Evolutionary conservation across 192 early-diverging fungal genomes (phyloP), one percentile per base, ranked within the genome.

Genomic region (Coemansia sp.): DNA sequence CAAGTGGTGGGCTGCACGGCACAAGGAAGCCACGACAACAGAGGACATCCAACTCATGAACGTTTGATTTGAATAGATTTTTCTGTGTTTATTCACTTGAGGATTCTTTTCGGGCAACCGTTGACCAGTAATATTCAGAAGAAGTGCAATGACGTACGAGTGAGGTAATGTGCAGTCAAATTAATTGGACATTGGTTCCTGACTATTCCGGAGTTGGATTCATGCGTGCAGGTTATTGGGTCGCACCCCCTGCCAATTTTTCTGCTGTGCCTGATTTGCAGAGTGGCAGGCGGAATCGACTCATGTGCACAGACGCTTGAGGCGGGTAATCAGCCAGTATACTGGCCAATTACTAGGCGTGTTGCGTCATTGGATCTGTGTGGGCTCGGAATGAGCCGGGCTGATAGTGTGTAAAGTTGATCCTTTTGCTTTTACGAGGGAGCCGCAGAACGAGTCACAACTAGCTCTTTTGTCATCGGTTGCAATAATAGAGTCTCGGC

Each of bases 1-100:
- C 66, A 97, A 97, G 71, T 87, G 82, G 77, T 83, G 80, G 80
- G 43, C 72, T 9, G 61, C 64, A 9, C 38, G 67, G 54, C 75
- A 65, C n/a, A 17, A 10, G 16, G 62, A 67, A 22, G 43, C 54
- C 6, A 52, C 65, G 38, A 75, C 80, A 39, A 62, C 55, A 6
- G 73, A 82, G 39, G 80, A 82, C 43, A 73, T 82, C 26, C 74
- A 75, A 12, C 37, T 82, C 61, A 70, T 68, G 71, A 64, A 29
- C 54, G 80, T 82, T 6, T 82, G 66, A 57, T 11, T 22, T 45
- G 48, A 49, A 31, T 17, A 37, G 41, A n/a, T 67, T 57, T 52
- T 19, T 35, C n/a, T n/a, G 8, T 35, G 31, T 35, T 35, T 35
- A 8, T 21, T 21, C 21, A 21, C 1, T 21, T 21, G 21, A 8